phyloP scores from a whole-genome alignment of 805 yeast genomes.

The Yarrowia keelungensis region DNA sequence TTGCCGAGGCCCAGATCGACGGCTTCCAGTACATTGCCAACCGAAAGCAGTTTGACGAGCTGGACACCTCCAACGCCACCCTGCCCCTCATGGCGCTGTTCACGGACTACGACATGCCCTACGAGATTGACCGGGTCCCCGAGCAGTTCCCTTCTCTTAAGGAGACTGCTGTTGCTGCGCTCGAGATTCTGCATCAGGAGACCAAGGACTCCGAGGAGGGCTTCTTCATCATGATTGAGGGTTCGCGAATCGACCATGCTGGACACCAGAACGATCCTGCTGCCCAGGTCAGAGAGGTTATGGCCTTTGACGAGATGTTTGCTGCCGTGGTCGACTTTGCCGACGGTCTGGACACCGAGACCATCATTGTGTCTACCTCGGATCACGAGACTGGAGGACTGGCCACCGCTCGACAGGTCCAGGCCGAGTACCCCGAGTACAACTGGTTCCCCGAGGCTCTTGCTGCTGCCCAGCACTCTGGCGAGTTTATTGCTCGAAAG shows the following conservation, averaged over 20 bases:
- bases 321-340: slow-evolving; percentile 74
- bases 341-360: slow-evolving; percentile 71
- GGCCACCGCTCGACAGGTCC: slow-evolving; percentile 81
- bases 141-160: slow-evolving; percentile 73
- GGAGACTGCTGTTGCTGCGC: slow-evolving; percentile 78
- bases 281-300: slow-evolving; percentile 89
- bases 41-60: slow-evolving; percentile 63
- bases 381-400: slow-evolving; percentile 98
- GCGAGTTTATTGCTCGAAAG: slow-evolving; percentile 67
- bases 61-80: slow-evolving; percentile 66
- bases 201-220: slow-evolving; percentile 79
- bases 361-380: slow-evolving; percentile 79
- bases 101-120: slow-evolving; percentile 81
- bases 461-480: slow-evolving; percentile 72
- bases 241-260: slow-evolving; percentile 93
- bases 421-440: slow-evolving; percentile 78
- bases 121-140: slow-evolving; percentile 76
- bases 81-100: slow-evolving; percentile 80
- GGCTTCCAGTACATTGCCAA: slow-evolving; percentile 74
- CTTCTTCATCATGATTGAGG: slow-evolving; percentile 85
- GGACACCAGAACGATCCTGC: slow-evolving; percentile 95
- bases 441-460: slow-evolving; percentile 85
- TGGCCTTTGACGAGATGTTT: slow-evolving; percentile 86
- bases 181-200: slow-evolving; percentile 69
- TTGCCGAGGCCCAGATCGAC: slow-evolving; percentile 62